These are phyloP conservation scores for Lepidium sativum DNA, from an alignment of 345 rosid genomes.

Conservation along the genomic window DNA sequence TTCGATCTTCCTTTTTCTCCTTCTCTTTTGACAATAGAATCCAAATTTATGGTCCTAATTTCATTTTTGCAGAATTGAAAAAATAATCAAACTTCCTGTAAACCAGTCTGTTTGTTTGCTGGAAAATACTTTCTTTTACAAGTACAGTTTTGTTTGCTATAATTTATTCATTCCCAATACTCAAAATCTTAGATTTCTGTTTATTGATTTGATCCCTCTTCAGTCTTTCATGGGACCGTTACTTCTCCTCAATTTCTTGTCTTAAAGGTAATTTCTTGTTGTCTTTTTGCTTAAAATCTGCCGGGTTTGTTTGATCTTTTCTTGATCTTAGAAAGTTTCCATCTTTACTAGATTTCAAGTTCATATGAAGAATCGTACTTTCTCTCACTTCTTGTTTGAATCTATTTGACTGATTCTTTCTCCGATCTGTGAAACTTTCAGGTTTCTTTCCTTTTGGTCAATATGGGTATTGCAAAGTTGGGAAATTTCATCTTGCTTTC, in stretches of 20 bases:
- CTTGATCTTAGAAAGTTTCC: background rate
- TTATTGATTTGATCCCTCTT: constrained; percentile 18
- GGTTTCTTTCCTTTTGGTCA: background rate
- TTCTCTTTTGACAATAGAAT: background rate
- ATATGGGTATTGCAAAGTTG: constrained; percentile 33
- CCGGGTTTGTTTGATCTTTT: background rate
- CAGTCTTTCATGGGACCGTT: constrained; percentile 19
- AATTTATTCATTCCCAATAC: background rate
- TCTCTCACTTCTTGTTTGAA: background rate
- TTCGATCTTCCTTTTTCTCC: background rate
- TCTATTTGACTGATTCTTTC: background rate
- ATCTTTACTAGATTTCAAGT: background rate
- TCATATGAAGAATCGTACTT: background rate
- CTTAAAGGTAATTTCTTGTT: background rate
- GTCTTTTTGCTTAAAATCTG: background rate
- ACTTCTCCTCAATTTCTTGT: constrained; percentile 14
- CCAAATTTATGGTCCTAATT: background rate
- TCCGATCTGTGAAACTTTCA: background rate
- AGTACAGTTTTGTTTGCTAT: background rate
- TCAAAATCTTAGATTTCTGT: constrained; percentile 14
- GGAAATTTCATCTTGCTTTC: constrained; percentile 28
- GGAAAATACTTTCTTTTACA: constrained; percentile 6
- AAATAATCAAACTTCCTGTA: constrained; percentile 13
- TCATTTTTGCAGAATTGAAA: constrained; percentile 1
- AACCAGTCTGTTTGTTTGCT: constrained; percentile 27